A percentile compares a stretch with the other conserved stretches of the same genome.
Conservation (phyloP, 768 basidiomycete genomes). For the Cystofilobasidium ferigula region DNA sequence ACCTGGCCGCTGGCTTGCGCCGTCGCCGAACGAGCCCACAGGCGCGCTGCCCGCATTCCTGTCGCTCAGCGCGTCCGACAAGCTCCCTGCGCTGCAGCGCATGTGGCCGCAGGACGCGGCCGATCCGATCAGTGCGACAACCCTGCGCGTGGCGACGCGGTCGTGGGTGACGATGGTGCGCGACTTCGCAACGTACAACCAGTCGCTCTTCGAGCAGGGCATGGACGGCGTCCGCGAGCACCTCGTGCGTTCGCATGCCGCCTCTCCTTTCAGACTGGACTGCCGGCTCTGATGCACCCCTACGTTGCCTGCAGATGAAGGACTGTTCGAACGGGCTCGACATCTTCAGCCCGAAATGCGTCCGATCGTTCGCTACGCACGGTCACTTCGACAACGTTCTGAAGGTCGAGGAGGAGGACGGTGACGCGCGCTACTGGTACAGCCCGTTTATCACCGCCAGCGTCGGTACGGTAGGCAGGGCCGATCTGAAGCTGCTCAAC, state of each 20-base stretch:
- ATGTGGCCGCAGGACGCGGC: no score
- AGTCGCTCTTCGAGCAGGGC: neutral
- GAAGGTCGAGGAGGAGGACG: neutral
- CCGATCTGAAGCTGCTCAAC: no score
- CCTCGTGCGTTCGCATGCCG: no score
- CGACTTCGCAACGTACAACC: neutral
- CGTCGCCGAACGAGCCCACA: neutral
- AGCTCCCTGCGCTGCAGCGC: neutral
- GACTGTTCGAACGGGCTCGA: no score
- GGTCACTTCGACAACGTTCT: neutral
- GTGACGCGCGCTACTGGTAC: neutral
- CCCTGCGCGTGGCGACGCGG: neutral
- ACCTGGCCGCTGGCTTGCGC: neutral
- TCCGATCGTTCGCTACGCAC: neutral
- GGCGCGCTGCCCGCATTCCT: neutral
- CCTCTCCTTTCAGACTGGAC: no score
- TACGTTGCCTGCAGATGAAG: no score
- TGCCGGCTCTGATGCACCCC: no score
- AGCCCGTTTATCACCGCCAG: neutral
- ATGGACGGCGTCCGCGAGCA: neutral
- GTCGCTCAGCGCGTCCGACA: neutral
- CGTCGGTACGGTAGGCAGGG: neutral
- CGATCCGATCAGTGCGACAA: neutral
- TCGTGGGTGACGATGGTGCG: neutral
- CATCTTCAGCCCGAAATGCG: no score